Percentiles rank a stretch among this genome's conserved stretches.
Conservation (phyloP, 2,329 filamentous ascomycete genomes). For the Venturia aucupariae region DNA sequence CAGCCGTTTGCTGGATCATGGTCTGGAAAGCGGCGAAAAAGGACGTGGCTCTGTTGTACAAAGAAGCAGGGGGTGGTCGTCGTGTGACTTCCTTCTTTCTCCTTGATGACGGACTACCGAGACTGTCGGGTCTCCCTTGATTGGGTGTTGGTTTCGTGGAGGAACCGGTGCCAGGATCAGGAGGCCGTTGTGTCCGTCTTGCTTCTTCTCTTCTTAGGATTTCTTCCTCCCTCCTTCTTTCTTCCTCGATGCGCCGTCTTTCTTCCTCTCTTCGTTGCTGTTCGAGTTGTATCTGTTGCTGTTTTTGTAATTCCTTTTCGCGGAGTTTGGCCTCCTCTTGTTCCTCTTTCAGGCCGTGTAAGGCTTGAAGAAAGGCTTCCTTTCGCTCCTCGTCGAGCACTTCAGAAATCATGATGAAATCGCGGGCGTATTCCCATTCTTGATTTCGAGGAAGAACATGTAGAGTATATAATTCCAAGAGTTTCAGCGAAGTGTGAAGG, state of each 20-base stretch:
- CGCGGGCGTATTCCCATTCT: conserved; percentile 90
- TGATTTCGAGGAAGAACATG: conserved; percentile 89
- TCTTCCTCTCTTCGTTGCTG: conserved; percentile 36
- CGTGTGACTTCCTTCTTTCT: conserved; percentile 22
- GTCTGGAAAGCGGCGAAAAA: conserved; percentile 39
- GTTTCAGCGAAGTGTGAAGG: conserved; percentile 75
- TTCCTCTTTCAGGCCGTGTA: conserved; percentile 77
- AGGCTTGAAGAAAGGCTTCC: conserved; percentile 78
- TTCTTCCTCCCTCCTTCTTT: conserved; percentile 23
- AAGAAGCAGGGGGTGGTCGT: conserved; percentile 24
- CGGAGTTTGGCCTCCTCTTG: conserved; percentile 56
- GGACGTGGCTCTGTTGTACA: conserved; percentile 35
- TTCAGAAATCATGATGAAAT: conserved; percentile 80
- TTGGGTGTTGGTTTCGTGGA: conserved; percentile 3
- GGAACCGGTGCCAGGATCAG: conserved; percentile 21
- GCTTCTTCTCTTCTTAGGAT: conserved; percentile 35
- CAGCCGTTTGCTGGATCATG: conserved; percentile 41
- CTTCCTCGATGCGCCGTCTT: conserved; percentile 22
- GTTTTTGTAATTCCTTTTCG: conserved; percentile 53
- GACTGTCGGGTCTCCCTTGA: conserved; percentile 15
- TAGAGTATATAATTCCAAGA: conserved; percentile 89
- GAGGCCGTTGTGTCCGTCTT: conserved; percentile 24
- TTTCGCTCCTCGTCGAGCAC: conserved; percentile 86
- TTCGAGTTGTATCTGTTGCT: conserved; percentile 47
- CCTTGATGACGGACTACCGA: conserved; percentile 19